phyloP scores from a whole-genome alignment of 768 basidiomycete species.

The Fistulinella prunicolor region DNA sequence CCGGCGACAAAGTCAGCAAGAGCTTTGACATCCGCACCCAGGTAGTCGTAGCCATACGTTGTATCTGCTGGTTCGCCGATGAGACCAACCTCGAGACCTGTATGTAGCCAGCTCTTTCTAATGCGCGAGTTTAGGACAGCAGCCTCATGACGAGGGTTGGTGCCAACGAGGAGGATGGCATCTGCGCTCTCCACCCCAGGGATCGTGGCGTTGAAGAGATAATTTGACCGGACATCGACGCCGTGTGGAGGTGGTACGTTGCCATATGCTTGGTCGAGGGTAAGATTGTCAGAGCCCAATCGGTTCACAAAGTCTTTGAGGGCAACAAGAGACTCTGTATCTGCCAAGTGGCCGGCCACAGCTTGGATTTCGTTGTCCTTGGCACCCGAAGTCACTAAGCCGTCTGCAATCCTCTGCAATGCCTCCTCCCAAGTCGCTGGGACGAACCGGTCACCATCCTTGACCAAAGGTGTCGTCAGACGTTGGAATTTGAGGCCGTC shows the following conservation, averaged over 20 bases:
- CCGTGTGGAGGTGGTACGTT: constrained; percentile 68
- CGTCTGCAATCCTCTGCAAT: constrained; percentile 70
- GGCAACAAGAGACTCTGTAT: constrained; percentile 90
- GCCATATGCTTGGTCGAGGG: constrained; percentile 73
- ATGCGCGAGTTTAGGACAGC: constrained; percentile 97
- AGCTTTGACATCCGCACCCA: constrained; percentile 74
- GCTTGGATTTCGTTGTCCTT: constrained; percentile 92
- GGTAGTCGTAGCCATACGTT: constrained; percentile 89
- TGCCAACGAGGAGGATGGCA: constrained; percentile 89
- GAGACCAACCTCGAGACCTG: constrained; percentile 79
- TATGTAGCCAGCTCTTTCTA: constrained; percentile 90
- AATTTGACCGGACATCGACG: constrained; percentile 91
- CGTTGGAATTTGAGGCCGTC: constrained; percentile 96
- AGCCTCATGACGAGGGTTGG: constrained; percentile 96
- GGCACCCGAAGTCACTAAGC: constrained; percentile 76
- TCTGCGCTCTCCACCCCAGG: constrained; percentile 90
- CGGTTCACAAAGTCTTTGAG: constrained; percentile 92
- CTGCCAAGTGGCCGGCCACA: constrained; percentile 88
- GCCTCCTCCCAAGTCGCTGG: constrained; percentile 91
- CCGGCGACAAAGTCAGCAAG: constrained; percentile 75
- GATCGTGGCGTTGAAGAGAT: constrained; percentile 93
- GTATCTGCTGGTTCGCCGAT: constrained; percentile 91
- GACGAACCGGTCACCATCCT: constrained; percentile 90
- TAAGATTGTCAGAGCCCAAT: constrained; percentile 91
- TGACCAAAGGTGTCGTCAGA: constrained; percentile 86